Evolutionary conservation across 768 basidiomycete species (phyloP), one percentile per base, ranked within the genome.

Genomic region (Sporobolomyces roseus): DNA sequence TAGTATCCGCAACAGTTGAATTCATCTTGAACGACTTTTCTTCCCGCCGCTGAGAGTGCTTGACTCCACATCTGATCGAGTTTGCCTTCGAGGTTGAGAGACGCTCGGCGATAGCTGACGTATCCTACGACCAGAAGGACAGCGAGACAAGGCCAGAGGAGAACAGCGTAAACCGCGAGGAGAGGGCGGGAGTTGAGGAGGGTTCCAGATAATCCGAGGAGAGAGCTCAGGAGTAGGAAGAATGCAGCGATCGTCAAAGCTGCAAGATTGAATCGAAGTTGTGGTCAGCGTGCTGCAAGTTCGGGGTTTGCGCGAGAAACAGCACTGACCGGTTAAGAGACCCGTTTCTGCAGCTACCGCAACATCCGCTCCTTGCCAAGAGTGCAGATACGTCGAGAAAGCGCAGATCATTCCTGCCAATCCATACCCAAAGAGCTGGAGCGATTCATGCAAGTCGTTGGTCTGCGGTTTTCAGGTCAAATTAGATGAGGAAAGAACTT

Each of bases 181-280:
- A 87, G 82, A 1, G 85, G 85, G 7, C 86, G 84, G 23, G 86
- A 87, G 76, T 87, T 85, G 68, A 89, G 82, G 66, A 89, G 77
- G 0, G 83, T 80, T 25, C 86, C 86, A 25, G 82, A 82, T 55
- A 86, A 76, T 9, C 87, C 88, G 35, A 87, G 77, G 58, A 88
- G 78, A 30, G 85, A 80, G 19, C 85, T 83, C 70, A 87, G 80
- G 65, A 88, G 75, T 59, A 85, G 79, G 68, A 86, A 79, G 23
- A 83, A 79, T n/a, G 84, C 81, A 4, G 85, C 79, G 58, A 88
- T 78, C 5, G 85, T 86, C 74, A 86, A 80, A 71, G 87, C 78
- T 79, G 80, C 45, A 83, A 77, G 52, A 21, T 1, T 1, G 23
- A 30, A 29, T 6, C 23, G 50, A 41, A 9, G 5, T 29, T 13